phyloP scores from a whole-genome alignment of 768 basidiomycete species.

The Serendipita vermifera region DNA sequence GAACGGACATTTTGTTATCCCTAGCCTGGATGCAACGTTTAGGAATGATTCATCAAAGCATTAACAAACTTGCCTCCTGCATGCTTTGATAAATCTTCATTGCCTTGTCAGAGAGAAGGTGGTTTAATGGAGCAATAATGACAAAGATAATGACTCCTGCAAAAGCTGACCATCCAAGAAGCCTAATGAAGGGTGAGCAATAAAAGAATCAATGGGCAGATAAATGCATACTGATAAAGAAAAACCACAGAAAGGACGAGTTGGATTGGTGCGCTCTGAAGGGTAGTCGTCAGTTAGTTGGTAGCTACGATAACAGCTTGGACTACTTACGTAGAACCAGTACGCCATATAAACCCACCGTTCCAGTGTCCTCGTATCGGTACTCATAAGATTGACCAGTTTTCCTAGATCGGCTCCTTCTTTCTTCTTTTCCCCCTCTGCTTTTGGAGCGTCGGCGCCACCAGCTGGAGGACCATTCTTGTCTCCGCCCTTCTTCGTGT shows the following conservation, averaged over 20 bases:
- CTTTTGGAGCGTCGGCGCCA: slow-evolving; percentile 7
- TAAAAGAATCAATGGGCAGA: background rate
- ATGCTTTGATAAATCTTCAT: slow-evolving; percentile 17
- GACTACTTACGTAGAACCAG: slow-evolving; percentile 51
- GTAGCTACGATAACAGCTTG: slow-evolving; percentile 15
- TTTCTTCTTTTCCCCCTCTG: slow-evolving; percentile 12
- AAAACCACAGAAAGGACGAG: slow-evolving; percentile 58
- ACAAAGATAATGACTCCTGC: slow-evolving; percentile 58
- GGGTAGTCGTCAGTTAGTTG: slow-evolving; percentile 8
- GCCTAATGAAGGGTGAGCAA: slow-evolving; percentile 23
- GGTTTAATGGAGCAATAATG: slow-evolving; percentile 60
- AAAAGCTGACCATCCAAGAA: slow-evolving; percentile 60
- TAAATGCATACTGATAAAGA: slow-evolving; percentile 51
- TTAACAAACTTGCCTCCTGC: background rate
- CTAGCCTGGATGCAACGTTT: slow-evolving; percentile 47
- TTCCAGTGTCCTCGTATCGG: slow-evolving; percentile 49
- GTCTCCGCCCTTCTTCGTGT: slow-evolving; percentile 30
- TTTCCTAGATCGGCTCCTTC: slow-evolving; percentile 67
- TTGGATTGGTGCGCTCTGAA: slow-evolving; percentile 50
- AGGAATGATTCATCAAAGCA: slow-evolving; percentile 34
- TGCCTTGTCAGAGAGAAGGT: slow-evolving; percentile 44
- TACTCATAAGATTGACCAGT: slow-evolving; percentile 81
- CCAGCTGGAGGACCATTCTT: slow-evolving; percentile 17
- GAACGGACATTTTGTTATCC: slow-evolving; percentile 64
- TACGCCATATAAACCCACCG: slow-evolving; percentile 41